A percentile compares a stretch with the other conserved stretches of the same genome.
Evolutionary conservation across 768 basidiomycete species (phyloP).

Genomic region (Leccinellum albellum): DNA sequence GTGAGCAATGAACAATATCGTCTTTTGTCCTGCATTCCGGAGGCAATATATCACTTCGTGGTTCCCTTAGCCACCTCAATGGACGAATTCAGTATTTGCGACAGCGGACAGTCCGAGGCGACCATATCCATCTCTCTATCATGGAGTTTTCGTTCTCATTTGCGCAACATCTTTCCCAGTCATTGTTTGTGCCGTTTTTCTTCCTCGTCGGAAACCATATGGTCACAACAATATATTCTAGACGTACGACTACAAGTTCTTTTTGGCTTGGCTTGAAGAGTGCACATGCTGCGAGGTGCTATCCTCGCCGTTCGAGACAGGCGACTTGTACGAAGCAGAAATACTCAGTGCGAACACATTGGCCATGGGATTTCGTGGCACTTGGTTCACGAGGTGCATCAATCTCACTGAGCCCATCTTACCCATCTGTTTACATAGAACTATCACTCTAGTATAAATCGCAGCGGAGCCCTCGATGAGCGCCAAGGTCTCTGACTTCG

Average conservation of each 20-base stretch:
- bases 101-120: neutral
- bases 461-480: neutral
- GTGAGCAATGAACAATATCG: neutral
- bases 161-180: neutral
- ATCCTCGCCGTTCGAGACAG: neutral
- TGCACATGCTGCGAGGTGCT: neutral
- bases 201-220: neutral
- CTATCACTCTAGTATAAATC: constrained; percentile 2
- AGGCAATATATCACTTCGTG: no score
- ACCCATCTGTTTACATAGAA: neutral
- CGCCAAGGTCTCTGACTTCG: neutral
- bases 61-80: neutral
- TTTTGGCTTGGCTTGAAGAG: neutral
- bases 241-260: neutral
- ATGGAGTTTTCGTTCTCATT: neutral
- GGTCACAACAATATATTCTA: neutral
- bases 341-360: neutral
- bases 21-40: neutral
- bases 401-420: neutral
- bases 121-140: neutral
- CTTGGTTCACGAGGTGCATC: neutral
- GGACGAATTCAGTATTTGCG: neutral
- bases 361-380: neutral
- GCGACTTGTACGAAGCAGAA: neutral
- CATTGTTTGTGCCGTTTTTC: neutral